phyloP scores from a whole-genome alignment of 1,284 basidiomycete species.

The Xerocomus amazonicus region DNA sequence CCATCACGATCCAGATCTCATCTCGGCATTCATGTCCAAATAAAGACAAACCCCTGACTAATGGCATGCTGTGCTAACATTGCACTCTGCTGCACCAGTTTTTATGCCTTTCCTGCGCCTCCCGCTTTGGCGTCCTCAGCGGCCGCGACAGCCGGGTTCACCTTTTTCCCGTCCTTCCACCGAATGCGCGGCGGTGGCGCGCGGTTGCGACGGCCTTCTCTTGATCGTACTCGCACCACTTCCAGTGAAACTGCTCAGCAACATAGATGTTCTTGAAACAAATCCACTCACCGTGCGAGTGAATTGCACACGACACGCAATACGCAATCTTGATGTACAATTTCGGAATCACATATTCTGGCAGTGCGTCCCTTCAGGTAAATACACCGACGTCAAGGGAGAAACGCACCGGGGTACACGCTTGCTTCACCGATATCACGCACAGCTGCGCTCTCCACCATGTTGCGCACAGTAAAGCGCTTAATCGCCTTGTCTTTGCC shows the following conservation, averaged over 20 bases:
- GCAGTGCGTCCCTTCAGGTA: no score
- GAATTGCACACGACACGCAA: conserved; percentile 99
- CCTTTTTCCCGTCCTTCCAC: conserved; percentile 99
- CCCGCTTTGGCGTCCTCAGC: conserved; percentile 61
- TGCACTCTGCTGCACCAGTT: neutral
- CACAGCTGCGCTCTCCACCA: conserved; percentile 98
- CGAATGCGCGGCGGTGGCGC: conserved; percentile 92
- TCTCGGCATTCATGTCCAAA: neutral
- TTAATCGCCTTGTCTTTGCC: conserved; percentile 99
- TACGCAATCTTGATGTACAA: conserved; percentile 99
- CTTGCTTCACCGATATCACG: conserved; percentile 97
- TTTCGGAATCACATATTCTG: conserved; percentile 97
- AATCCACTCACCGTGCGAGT: conserved; percentile 78
- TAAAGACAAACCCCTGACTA: no score
- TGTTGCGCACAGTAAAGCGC: conserved; percentile 99
- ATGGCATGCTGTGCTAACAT: no score
- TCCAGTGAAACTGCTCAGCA: neutral
- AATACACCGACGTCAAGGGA: no score
- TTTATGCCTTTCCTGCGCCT: conserved; percentile 42
- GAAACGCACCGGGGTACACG: conserved; percentile 83
- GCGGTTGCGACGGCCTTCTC: conserved; percentile 92
- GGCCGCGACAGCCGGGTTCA: conserved; percentile 79
- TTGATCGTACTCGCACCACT: conserved; percentile 96
- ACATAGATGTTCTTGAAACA: no score
- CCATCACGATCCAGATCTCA: neutral